Percentiles rank a stretch among this genome's conserved stretches.
Conservation (phyloP, 148 eudicot species). For the Camellia lanceoleosa region DNA sequence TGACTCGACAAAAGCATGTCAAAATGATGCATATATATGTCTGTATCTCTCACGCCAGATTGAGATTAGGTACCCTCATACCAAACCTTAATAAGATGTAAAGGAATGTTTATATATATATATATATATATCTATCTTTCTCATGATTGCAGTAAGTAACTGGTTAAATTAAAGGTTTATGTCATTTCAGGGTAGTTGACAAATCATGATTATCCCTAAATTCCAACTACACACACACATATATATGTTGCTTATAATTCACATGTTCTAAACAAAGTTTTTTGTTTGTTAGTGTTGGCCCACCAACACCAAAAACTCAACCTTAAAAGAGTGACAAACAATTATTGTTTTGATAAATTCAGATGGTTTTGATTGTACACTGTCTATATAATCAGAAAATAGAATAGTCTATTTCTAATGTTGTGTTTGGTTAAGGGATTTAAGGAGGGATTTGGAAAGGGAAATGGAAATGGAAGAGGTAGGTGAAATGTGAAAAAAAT, state of each 20-base stretch:
- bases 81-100: slow-evolving; percentile 16
- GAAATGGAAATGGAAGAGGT: no score
- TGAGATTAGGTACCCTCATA: background rate
- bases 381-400: background rate
- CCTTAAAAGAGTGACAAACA: background rate
- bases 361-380: background rate
- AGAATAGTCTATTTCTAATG: background rate
- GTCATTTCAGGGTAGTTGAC: background rate
- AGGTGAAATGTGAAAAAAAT: no score
- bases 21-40: no score
- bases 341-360: background rate
- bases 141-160: slow-evolving; percentile 8
- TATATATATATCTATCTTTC: background rate
- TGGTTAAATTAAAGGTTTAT: background rate
- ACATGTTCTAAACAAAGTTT: background rate
- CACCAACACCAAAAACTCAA: background rate
- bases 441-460: no score
- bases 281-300: background rate
- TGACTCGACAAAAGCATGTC: background rate
- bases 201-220: background rate
- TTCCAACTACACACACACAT: no score
- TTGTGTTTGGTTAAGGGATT: no score
- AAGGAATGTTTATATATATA: slow-evolving; percentile 8
- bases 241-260: no score
- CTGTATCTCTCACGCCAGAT: background rate